Percentiles rank a stretch among this genome's conserved stretches.
These are phyloP conservation scores for Mortierella sp. DNA, from an alignment of 371 early-diverging fungal genomes.

Conservation along the genomic window DNA sequence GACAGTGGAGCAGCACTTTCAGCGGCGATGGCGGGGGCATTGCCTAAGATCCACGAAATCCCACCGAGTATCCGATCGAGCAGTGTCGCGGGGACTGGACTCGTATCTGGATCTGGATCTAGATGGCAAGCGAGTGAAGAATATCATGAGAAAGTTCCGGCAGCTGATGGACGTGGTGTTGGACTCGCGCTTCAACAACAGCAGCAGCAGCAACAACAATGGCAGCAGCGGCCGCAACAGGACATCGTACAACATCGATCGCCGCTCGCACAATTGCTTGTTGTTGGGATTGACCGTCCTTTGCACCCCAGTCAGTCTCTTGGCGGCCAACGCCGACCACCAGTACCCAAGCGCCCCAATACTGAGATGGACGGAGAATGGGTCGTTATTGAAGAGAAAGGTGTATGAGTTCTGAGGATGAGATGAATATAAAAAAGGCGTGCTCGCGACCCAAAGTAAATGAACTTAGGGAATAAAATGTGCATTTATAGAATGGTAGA, in stretches of 20 bases:
- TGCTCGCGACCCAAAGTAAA: neutral
- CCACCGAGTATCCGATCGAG: neutral
- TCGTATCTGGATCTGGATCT: neutral
- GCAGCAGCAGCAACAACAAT: neutral
- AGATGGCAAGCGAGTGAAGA: neutral
- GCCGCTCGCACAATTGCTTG: neutral
- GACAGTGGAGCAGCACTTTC: neutral
- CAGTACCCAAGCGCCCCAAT: constrained; percentile 15
- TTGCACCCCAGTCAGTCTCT: neutral
- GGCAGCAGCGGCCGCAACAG: neutral
- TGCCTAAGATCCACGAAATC: constrained; percentile 4
- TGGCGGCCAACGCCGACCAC: constrained; percentile 5
- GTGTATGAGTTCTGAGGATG: neutral
- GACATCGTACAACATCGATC: neutral
- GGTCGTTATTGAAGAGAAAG: constrained; percentile 17
- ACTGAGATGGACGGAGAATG: constrained; percentile 33
- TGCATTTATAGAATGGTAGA: neutral
- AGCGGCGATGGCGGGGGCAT: neutral
- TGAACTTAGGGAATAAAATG: neutral
- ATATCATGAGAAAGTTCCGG: neutral
- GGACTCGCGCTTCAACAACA: neutral
- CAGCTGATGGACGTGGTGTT: neutral
- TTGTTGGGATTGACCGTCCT: neutral
- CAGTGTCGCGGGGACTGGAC: neutral
- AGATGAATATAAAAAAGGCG: neutral